A percentile compares a stretch with the other conserved stretches of the same genome.
Evolutionary conservation across 306 rosid genomes (phyloP).

Genomic region (Begonia peltatifolia): DNA sequence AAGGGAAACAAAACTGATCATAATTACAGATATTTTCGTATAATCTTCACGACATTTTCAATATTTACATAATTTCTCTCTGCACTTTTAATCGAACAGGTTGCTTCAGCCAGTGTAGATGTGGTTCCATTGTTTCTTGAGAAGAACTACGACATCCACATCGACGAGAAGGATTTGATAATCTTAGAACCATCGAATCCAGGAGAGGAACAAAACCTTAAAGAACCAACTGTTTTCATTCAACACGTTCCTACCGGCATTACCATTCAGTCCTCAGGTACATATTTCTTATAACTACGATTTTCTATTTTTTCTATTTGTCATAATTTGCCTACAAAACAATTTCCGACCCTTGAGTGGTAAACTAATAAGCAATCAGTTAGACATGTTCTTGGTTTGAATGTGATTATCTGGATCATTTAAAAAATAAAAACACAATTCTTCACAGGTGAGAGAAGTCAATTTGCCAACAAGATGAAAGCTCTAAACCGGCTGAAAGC

Average conservation of each 20-base stretch:
- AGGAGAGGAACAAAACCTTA: slow-evolving; percentile 28
- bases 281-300: background rate
- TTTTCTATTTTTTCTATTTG: background rate
- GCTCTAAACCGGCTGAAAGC: slow-evolving; percentile 67
- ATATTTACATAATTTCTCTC: no score
- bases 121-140: slow-evolving; percentile 56
- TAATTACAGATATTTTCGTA: no score
- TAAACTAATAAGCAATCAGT: no score
- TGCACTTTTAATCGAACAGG: slow-evolving; percentile 17
- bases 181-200: slow-evolving; percentile 20
- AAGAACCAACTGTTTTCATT: slow-evolving; percentile 31
- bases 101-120: slow-evolving; percentile 46
- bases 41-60: no score
- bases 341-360: no score
- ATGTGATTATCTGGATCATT: no score
- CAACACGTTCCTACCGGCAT: slow-evolving; percentile 62
- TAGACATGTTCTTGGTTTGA: no score
- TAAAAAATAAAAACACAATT: background rate
- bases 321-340: no score
- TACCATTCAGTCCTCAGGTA: slow-evolving; percentile 54
- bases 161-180: slow-evolving; percentile 36
- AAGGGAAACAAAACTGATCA: no score
- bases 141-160: slow-evolving; percentile 27
- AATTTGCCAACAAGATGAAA: slow-evolving; percentile 61
- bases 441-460: slow-evolving; percentile 56